Evolutionary conservation across 2,329 filamentous ascomycete genomes (phyloP), one percentile per base, ranked within the genome.

Genomic region (Neofusicoccum kwambonambiense): DNA sequence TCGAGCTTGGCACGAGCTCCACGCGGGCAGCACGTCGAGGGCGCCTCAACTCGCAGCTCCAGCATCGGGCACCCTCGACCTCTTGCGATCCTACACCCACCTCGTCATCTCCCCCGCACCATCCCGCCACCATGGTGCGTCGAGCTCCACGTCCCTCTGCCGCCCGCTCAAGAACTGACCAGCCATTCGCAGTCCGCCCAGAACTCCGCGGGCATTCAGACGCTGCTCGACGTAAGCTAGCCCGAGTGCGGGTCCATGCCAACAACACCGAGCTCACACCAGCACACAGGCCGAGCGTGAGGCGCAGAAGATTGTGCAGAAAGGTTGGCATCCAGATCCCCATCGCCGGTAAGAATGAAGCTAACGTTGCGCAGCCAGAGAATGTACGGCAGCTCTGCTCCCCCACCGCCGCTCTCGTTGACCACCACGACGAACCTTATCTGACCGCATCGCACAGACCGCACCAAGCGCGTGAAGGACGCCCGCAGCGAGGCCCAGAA

Each of bases 281-380:
- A 65, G 37, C 47, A 34, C 64, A 70, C 71, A 98, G 94, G 93
- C 95, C 73, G 95, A 99, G 87, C 90, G 93, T 81, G 94, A 98
- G 80, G 95, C 95, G 67, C 94, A 97, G 82, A 97, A 97, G 87
- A 99, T 99, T 78, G 93, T 99, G 65, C 94, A 98, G 80, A 93
- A 95, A 87, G 91, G 94, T 96, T 79, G 67, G 82, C 78, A 42
- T 12, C 4, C 1, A 1, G 2, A 7, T 3, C 3, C 15, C 35
- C 31, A 12, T 44, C 31, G 4, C 27, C 37, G 44, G n/a, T 3
- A 0, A 2, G 17, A 9, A 34, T 22, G 15, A 52, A 19, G 64
- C 64, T 66, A 58, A 66, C 49, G 27, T 17, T 3, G 22, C 9
- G 12, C 62, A 96, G 92, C 92, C 74, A 87, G 92, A 87, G 92